These are phyloP conservation scores for Amyloporia xantha DNA, from an alignment of 768 basidiomycete species.

Conservation along the genomic window DNA sequence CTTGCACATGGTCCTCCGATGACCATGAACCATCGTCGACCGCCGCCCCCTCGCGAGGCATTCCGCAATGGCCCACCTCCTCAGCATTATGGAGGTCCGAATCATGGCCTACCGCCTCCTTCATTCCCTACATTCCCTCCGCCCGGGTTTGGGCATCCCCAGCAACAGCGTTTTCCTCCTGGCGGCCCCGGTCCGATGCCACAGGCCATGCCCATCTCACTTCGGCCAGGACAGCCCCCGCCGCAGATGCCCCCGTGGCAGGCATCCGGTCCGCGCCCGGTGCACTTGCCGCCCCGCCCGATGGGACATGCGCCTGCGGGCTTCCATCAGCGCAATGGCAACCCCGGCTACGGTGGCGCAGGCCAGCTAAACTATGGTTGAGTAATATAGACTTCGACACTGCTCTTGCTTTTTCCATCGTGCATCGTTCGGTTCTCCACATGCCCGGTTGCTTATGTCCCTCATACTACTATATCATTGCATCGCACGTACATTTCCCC, in stretches of 20 bases:
- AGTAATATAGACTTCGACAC: slow-evolving; percentile 1
- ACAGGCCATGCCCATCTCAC: slow-evolving; percentile 12
- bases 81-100: slow-evolving; percentile 12
- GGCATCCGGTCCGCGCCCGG: slow-evolving; percentile 10
- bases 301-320: slow-evolving; percentile 7
- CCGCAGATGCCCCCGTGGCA: slow-evolving; percentile 13
- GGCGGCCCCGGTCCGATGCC: background rate
- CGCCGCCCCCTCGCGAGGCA: slow-evolving; percentile 29
- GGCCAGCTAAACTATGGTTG: slow-evolving; percentile 26
- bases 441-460: no score
- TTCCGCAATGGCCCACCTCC: slow-evolving; percentile 27
- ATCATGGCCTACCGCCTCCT: slow-evolving; percentile 11
- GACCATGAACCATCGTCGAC: slow-evolving; percentile 21
- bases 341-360: slow-evolving; percentile 13
- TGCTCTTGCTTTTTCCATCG: background rate
- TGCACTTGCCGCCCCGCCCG: slow-evolving; percentile 14
- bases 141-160: slow-evolving; percentile 7
- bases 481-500: background rate
- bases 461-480: no score
- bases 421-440: no score
- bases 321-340: slow-evolving; percentile 9
- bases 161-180: slow-evolving; percentile 1
- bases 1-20: slow-evolving; percentile 12
- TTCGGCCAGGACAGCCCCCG: slow-evolving; percentile 17
- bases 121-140: slow-evolving; percentile 9